A percentile compares a stretch with the other conserved stretches of the same genome.
Evolutionary conservation across 1,284 basidiomycete species (phyloP).

Genomic region (Heterobasidion occidentale): DNA sequence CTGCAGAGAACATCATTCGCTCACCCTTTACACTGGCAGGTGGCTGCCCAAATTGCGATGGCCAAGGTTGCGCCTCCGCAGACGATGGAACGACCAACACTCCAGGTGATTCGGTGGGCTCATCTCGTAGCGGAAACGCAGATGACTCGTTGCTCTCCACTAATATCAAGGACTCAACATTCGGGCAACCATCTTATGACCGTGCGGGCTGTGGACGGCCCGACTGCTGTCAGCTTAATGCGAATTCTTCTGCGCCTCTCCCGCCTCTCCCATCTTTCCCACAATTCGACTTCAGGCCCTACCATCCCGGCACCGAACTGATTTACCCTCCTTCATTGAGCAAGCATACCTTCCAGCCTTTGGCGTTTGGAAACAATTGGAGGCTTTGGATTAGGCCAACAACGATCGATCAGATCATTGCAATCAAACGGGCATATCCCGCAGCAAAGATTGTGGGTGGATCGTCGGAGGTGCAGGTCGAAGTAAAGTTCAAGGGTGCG

Average conservation of each 20-base stretch:
- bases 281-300: background rate
- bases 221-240: background rate
- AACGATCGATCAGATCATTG: background rate
- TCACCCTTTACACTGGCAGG: background rate
- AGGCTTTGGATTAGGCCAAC: background rate
- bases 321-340: background rate
- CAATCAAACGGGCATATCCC: background rate
- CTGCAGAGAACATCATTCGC: background rate
- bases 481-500: background rate
- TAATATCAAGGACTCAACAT: background rate
- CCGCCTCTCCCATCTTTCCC: background rate
- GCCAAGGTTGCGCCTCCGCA: background rate
- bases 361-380: background rate
- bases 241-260: background rate
- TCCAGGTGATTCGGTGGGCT: too few species aligned
- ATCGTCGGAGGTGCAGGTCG: background rate
- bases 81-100: background rate
- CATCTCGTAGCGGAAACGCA: background rate
- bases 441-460: background rate
- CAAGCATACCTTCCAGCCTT: background rate
- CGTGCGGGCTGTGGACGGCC: background rate
- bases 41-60: background rate
- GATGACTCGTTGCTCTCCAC: background rate
- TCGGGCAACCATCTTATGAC: background rate
- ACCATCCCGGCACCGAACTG: background rate